Conservation (phyloP, 192 early-diverging fungal genomes). For the Rhizophagus clarus region DNA sequence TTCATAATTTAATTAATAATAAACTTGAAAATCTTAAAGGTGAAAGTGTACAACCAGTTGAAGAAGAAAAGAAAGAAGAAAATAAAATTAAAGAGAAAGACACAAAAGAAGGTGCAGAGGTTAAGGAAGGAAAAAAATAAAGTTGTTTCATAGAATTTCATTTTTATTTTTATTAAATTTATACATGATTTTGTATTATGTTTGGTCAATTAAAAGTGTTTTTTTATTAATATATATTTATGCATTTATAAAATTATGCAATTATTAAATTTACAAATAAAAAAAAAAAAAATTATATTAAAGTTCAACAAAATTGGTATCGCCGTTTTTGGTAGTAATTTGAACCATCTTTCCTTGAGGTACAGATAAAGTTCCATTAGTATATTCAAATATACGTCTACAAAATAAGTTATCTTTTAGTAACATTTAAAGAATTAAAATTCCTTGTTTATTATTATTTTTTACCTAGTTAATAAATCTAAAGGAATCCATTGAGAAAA, state of each 20-base stretch:
- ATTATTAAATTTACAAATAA: too few species aligned
- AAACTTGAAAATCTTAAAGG: conserved; percentile 88
- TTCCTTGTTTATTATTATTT: not conserved
- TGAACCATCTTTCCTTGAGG: conserved; percentile 65
- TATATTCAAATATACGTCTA: conserved; percentile 62
- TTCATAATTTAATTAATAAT: conserved; percentile 97
- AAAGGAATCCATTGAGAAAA: conserved; percentile 85
- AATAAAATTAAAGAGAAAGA: conserved; percentile 39
- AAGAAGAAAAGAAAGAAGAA: conserved; percentile 44
- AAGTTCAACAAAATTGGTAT: conserved; percentile 42
- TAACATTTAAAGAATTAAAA: not conserved
- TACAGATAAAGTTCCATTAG: conserved; percentile 46
- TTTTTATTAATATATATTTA: too few species aligned
- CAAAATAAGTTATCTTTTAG: not conserved
- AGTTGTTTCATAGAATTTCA: not conserved
- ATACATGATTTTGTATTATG: not conserved
- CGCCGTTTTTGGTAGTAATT: conserved; percentile 57
- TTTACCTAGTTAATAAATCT: conserved; percentile 65
- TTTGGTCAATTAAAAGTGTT: too few species aligned
- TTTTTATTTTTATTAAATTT: not conserved
- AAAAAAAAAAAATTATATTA: too few species aligned
- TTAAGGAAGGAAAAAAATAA: not conserved
- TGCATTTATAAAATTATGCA: too few species aligned
- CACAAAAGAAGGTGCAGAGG: conserved; percentile 13
- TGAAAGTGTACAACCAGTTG: conserved; percentile 50